phyloP scores from a whole-genome alignment of 2,329 filamentous ascomycete genomes.

The Xylaria sp. region DNA sequence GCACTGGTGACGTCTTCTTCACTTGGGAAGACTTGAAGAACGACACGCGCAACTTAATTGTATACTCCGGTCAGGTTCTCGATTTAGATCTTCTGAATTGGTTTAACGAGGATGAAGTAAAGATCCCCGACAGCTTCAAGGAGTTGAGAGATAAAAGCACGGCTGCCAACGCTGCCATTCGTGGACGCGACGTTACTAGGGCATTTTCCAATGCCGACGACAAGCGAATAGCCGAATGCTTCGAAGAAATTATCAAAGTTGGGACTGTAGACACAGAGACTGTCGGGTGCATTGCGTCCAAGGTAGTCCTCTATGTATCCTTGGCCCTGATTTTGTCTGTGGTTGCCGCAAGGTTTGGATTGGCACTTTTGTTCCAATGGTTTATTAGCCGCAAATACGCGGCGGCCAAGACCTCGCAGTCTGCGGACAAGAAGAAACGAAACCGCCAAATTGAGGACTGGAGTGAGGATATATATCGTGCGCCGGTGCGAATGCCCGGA shows the following conservation, averaged over 20 bases:
- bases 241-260: constrained; percentile 94
- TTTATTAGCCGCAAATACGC: constrained; percentile 89
- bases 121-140: constrained; percentile 80
- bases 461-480: constrained; percentile 96
- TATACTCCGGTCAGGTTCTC: constrained; percentile 93
- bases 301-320: constrained; percentile 95
- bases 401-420: constrained; percentile 85
- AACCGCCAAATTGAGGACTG: constrained; percentile 97
- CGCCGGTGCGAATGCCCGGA: constrained; percentile 82
- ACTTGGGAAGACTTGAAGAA: constrained; percentile 96
- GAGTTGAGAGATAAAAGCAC: constrained; percentile 77
- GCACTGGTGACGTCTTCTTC: constrained; percentile 90
- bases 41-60: constrained; percentile 85
- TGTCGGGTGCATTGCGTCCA: constrained; percentile 95
- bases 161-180: constrained; percentile 69
- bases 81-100: constrained; percentile 89
- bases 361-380: constrained; percentile 95
- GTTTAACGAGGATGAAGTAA: constrained; percentile 87
- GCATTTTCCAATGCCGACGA: constrained; percentile 82
- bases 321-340: constrained; percentile 92
- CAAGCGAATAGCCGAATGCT: constrained; percentile 85
- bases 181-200: constrained; percentile 89
- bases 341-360: constrained; percentile 84
- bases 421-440: constrained; percentile 82
- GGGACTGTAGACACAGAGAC: constrained; percentile 95